Conservation (phyloP, 805 yeast species). For the Saccharomycopsis vini region DNA sequence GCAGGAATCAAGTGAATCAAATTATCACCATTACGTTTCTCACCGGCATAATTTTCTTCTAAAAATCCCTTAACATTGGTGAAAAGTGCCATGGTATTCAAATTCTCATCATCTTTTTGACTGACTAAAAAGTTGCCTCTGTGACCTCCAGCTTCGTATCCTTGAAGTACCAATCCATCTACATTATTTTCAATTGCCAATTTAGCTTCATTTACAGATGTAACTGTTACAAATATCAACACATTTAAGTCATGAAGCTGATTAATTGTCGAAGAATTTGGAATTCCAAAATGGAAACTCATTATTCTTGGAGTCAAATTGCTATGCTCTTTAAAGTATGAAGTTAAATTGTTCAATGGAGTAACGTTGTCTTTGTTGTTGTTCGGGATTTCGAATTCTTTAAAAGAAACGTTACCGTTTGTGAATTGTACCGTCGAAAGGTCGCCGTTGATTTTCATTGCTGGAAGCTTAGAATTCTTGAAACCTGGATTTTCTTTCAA, state of each 20-base stretch:
- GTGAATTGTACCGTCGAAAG: slow-evolving; percentile 3
- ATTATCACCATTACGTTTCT: slow-evolving; percentile 17
- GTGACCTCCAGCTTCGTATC: slow-evolving; percentile 61
- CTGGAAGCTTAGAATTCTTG: not conserved
- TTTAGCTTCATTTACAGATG: slow-evolving; percentile 36
- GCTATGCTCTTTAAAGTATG: not conserved
- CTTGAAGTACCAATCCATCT: slow-evolving; percentile 47
- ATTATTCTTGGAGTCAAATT: slow-evolving; percentile 32
- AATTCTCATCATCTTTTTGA: slow-evolving; percentile 27
- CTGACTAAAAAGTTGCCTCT: slow-evolving; percentile 37
- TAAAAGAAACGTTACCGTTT: slow-evolving; percentile 18
- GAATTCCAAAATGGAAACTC: slow-evolving; percentile 48
- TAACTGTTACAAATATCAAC: slow-evolving; percentile 38
- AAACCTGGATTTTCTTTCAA: slow-evolving; percentile 1
- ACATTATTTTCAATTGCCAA: slow-evolving; percentile 27
- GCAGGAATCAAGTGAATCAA: slow-evolving; percentile 33
- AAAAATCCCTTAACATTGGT: slow-evolving; percentile 17
- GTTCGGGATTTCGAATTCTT: slow-evolving; percentile 20
- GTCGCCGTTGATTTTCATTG: not conserved
- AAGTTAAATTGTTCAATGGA: slow-evolving; percentile 1
- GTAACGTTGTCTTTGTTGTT: slow-evolving; percentile 14
- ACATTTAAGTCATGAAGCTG: slow-evolving; percentile 31
- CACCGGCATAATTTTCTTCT: not conserved
- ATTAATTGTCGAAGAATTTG: slow-evolving; percentile 27
- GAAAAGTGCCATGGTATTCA: slow-evolving; percentile 29